phyloP scores from a whole-genome alignment of 208 protist species.

The Trypanosoma brucei region DNA sequence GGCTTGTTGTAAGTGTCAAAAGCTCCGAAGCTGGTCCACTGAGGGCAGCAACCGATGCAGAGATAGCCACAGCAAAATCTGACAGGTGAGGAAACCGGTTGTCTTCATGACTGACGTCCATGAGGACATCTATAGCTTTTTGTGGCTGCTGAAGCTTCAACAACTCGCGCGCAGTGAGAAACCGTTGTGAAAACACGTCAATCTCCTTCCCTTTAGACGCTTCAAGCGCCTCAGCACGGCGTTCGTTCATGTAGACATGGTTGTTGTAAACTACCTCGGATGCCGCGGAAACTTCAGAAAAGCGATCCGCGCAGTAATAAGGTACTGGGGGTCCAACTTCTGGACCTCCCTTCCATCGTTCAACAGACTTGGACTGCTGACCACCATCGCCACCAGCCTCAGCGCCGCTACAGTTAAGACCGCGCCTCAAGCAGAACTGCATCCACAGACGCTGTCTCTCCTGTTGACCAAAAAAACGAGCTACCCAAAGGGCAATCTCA shows the following conservation, averaged over 20 bases:
- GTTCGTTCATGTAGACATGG: conserved; percentile 42
- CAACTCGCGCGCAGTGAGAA: conserved; percentile 51
- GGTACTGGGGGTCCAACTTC: conserved; percentile 18
- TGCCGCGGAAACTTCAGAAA: conserved; percentile 38
- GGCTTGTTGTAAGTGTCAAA: conserved; percentile 41
- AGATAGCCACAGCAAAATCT: conserved; percentile 58
- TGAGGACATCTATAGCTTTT: conserved; percentile 61
- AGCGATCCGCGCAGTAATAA: conserved; percentile 41
- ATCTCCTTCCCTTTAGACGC: conserved; percentile 22
- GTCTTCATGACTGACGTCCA: conserved; percentile 56
- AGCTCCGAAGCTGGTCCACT: conserved; percentile 27
- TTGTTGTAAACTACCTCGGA: conserved; percentile 38
- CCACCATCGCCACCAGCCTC: not conserved
- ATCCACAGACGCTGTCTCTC: conserved; percentile 60
- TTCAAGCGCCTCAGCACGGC: conserved; percentile 34
- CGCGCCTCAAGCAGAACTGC: conserved; percentile 16
- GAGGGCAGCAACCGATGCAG: conserved; percentile 24
- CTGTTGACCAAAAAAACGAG: conserved; percentile 54
- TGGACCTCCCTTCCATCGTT: conserved; percentile 1
- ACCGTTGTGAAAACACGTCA: conserved; percentile 38
- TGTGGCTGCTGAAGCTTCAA: conserved; percentile 43
- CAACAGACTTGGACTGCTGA: not conserved
- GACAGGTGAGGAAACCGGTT: conserved; percentile 51
- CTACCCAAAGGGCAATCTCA: conserved; percentile 33
- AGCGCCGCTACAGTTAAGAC: not conserved